These are phyloP conservation scores for Allium sativum DNA, from an alignment of 106 monocot species.

Conservation along the genomic window DNA sequence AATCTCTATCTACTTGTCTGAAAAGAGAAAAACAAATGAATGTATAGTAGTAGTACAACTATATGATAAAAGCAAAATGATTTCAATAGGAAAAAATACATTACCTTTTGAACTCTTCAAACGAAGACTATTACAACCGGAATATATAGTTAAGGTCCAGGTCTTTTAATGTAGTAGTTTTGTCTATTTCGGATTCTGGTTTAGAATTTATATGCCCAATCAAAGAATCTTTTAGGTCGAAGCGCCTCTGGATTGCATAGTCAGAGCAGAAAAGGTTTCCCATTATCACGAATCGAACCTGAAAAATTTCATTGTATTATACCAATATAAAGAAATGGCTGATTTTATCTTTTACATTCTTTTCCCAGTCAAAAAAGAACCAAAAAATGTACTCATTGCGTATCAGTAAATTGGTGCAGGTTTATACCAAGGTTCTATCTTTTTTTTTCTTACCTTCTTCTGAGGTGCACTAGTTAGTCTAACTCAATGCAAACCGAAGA, in stretches of 20 bases:
- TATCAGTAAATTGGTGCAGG: not conserved
- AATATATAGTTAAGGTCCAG: slow-evolving; percentile 89
- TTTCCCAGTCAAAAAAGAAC: not conserved
- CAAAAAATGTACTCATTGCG: not conserved
- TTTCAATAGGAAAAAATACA: not conserved
- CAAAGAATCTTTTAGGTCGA: slow-evolving; percentile 85
- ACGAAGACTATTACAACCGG: slow-evolving; percentile 57
- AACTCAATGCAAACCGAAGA: slow-evolving; percentile 89
- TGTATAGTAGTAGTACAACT: not conserved
- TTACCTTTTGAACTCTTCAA: slow-evolving; percentile 73
- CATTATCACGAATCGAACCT: slow-evolving; percentile 98
- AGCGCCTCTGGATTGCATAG: slow-evolving; percentile 61
- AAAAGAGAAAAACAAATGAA: not conserved
- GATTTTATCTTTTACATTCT: not conserved
- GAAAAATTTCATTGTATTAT: not conserved
- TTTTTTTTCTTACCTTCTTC: slow-evolving; percentile 61
- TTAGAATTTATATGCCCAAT: slow-evolving; percentile 71
- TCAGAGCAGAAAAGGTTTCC: slow-evolving; percentile 88
- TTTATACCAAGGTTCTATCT: not conserved
- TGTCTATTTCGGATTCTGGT: slow-evolving; percentile 67
- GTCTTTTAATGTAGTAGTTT: slow-evolving; percentile 73
- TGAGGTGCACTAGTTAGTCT: slow-evolving; percentile 62
- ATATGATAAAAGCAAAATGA: not conserved
- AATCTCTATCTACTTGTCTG: slow-evolving; percentile 19
- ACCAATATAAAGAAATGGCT: not conserved